phyloP scores from a whole-genome alignment of 2,329 filamentous ascomycete species.

The Apiospora sp. region DNA sequence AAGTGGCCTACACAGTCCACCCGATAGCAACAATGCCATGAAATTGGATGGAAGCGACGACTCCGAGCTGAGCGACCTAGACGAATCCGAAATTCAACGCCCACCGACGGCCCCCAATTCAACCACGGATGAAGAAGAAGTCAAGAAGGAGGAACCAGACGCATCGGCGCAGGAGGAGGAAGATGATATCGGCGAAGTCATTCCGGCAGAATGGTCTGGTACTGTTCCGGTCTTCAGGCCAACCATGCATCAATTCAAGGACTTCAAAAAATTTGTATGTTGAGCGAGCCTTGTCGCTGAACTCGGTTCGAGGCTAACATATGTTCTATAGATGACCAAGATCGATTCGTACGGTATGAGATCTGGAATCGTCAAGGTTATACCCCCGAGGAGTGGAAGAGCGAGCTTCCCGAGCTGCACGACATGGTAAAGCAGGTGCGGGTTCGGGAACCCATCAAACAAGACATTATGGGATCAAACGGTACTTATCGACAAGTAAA shows the following conservation, averaged over 20 bases:
- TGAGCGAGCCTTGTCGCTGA: neutral
- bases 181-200: slow-evolving; percentile 78
- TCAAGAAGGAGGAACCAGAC: slow-evolving; percentile 33
- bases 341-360: slow-evolving; percentile 97
- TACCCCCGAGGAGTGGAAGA: slow-evolving; percentile 95
- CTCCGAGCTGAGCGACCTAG: slow-evolving; percentile 72
- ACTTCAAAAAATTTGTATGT: slow-evolving; percentile 89
- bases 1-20: slow-evolving; percentile 66
- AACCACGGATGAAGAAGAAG: slow-evolving; percentile 25
- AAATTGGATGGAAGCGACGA: slow-evolving; percentile 66
- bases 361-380: slow-evolving; percentile 94
- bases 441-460: slow-evolving; percentile 96
- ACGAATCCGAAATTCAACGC: slow-evolving; percentile 41
- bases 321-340: slow-evolving; percentile 68
- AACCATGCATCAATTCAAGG: slow-evolving; percentile 92
- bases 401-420: slow-evolving; percentile 78
- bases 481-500: slow-evolving; percentile 98
- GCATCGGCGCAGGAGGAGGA: slow-evolving; percentile 37
- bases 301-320: slow-evolving; percentile 37
- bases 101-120: slow-evolving; percentile 26
- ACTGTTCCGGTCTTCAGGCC: slow-evolving; percentile 94
- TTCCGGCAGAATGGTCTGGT: slow-evolving; percentile 89
- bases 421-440: slow-evolving; percentile 89
- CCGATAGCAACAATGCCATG: slow-evolving; percentile 67
- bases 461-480: slow-evolving; percentile 95